Evolutionary conservation across 139 green algal species (phyloP).

Genomic region (Picochlorum sp.): DNA sequence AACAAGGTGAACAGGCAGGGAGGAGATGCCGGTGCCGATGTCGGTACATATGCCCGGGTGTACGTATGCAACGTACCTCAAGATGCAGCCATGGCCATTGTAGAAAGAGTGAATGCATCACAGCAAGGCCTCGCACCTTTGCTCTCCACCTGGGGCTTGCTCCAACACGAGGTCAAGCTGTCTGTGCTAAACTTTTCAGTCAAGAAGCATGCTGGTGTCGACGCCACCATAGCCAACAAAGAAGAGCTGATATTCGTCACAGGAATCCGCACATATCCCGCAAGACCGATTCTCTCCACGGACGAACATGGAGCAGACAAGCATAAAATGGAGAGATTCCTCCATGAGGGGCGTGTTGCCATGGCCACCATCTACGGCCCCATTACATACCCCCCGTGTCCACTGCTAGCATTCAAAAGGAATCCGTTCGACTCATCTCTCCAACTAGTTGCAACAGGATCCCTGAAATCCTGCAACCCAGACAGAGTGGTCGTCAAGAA

Average conservation of each 20-base stretch:
- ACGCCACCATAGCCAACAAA: constrained; percentile 66
- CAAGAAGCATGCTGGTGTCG: constrained; percentile 51
- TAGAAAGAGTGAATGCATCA: constrained; percentile 19
- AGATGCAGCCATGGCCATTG: constrained; percentile 30
- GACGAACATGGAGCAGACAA: constrained; percentile 77
- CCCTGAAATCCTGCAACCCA: constrained; percentile 62
- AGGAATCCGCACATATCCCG: constrained; percentile 46
- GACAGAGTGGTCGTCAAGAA: constrained; percentile 85
- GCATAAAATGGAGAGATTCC: constrained; percentile 89
- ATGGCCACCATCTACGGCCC: constrained; percentile 75
- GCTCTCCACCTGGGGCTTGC: constrained; percentile 61
- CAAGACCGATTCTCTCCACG: constrained; percentile 54
- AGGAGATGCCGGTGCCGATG: not conserved
- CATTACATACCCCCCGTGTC: constrained; percentile 75
- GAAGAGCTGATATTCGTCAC: constrained; percentile 71
- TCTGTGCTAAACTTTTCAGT: constrained; percentile 79
- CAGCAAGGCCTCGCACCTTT: constrained; percentile 27
- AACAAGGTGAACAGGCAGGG: constrained; percentile 6
- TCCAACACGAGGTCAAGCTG: constrained; percentile 90
- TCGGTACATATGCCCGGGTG: constrained; percentile 64
- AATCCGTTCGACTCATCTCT: not conserved
- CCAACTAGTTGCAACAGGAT: constrained; percentile 32
- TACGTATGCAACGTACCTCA: constrained; percentile 51
- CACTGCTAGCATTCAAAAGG: constrained; percentile 82
- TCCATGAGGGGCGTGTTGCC: constrained; percentile 45